Conservation (phyloP, 176 grass and related monocot species). For the Ananas comosus region DNA sequence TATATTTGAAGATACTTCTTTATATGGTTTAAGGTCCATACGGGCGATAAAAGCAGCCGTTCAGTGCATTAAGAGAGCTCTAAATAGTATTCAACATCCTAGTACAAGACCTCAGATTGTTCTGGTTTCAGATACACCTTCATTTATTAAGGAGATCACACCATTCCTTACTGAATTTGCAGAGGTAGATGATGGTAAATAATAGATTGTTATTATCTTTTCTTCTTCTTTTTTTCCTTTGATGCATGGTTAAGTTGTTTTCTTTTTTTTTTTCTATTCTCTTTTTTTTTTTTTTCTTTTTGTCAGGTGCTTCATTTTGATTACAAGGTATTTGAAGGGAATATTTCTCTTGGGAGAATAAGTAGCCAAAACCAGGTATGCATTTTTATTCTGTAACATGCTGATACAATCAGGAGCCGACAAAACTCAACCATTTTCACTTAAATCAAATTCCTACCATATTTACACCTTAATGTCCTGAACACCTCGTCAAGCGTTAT, state of each 20-base stretch:
- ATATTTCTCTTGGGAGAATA: constrained; percentile 20
- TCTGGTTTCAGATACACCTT: constrained; percentile 73
- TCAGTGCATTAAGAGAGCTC: constrained; percentile 63
- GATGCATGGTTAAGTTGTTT: neutral
- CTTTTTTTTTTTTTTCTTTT: constrained; percentile 18
- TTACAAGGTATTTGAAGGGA: constrained; percentile 51
- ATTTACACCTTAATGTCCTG: too few relatives aligned
- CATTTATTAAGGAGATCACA: constrained; percentile 62
- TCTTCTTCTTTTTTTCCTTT: neutral
- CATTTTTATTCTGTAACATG: neutral
- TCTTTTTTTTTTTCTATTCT: neutral
- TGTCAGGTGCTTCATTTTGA: constrained; percentile 73
- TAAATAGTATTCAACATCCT: constrained; percentile 30
- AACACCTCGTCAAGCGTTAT: too few relatives aligned
- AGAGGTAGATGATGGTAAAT: constrained; percentile 51
- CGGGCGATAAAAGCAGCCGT: constrained; percentile 76
- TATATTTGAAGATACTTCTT: constrained; percentile 16
- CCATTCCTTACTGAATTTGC: constrained; percentile 62
- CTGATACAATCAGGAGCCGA: neutral
- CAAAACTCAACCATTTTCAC: neutral
- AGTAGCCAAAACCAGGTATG: constrained; percentile 47
- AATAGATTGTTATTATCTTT: neutral
- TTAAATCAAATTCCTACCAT: neutral
- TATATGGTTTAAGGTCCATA: constrained; percentile 47
- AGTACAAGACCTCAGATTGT: constrained; percentile 42